Percentiles rank a stretch among this genome's conserved stretches.
Evolutionary conservation across 2,329 filamentous ascomycete species (phyloP).

Genomic region (Fusarium xyrophilum): DNA sequence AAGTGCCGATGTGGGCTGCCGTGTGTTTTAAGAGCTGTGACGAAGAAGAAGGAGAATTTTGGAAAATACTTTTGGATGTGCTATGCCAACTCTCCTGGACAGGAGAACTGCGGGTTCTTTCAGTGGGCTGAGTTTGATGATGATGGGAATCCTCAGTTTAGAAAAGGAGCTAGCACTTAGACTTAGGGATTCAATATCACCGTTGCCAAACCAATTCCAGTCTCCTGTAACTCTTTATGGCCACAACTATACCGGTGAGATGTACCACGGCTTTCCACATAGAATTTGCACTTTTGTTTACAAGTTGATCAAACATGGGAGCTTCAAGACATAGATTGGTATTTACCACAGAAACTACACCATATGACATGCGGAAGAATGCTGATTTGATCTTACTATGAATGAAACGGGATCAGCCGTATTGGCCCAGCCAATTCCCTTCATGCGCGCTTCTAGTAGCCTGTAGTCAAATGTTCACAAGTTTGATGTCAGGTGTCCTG

Average conservation of each 20-base stretch:
- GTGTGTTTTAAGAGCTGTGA: conserved; percentile 75
- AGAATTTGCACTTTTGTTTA: background rate
- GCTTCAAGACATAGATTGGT: background rate
- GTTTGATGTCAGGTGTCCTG: background rate
- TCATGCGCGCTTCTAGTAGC: background rate
- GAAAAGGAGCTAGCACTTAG: background rate
- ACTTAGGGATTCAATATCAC: background rate
- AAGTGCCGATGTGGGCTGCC: conserved; percentile 77
- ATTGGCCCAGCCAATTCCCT: background rate
- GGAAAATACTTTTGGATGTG: conserved; percentile 97
- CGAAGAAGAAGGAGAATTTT: conserved; percentile 75
- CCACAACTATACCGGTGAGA: background rate
- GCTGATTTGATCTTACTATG: background rate
- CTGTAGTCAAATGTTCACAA: background rate
- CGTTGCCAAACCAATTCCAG: background rate
- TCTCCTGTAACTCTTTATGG: background rate
- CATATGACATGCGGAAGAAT: background rate
- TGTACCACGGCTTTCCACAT: fast-evolving
- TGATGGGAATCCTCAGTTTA: conserved; percentile 72
- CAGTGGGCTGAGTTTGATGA: conserved; percentile 88
- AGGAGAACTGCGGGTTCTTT: conserved; percentile 76
- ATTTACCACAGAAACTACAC: background rate
- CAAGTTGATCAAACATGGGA: background rate
- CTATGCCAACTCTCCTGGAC: conserved; percentile 74
- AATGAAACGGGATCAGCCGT: background rate